Evolutionary conservation across 257 asterid genomes (phyloP), one percentile per base, ranked within the genome.

Genomic region (Ballota nigra): DNA sequence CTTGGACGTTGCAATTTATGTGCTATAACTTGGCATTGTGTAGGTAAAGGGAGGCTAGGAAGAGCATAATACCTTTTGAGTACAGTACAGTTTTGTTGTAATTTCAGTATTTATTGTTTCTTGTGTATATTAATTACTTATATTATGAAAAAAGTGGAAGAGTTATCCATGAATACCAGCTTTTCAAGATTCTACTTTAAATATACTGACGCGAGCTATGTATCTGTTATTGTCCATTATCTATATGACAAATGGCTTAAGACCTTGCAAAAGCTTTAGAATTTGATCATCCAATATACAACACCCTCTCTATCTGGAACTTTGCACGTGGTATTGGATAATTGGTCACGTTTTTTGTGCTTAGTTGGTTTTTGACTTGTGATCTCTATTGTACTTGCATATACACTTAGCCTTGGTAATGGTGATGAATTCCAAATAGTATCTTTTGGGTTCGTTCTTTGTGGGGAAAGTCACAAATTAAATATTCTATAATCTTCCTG

Each of bases 281-380:
- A 53, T 69, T 55, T 16, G 43, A 36, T 40, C 58, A 69, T 33
- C 20, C 6, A 43, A 53, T 69, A 43, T 11, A 16, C 9, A 16
- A 24, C 41, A n/a, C 10, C 59, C 43, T 49, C 22, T 28, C 43
- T 18, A 66, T 16, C 33, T 9, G 18, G 38, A 45, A 36, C 55
- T 64, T 16, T 36, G 41, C 68, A 5, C 28, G 47, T 70, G 16
- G 58, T 58, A 45, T 36, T 38, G 31, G 47, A 55, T 16, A 22
- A 55, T 53, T 10, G 16, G 33, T 51, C 33, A 16, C 12, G 40
- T 67, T 41, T 52, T 7, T n/a, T n/a, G 45, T 28, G 26, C 58
- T 58, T 60, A 36, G 45, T 67, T 70, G 68, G 63, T 68, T 59
- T 61, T 72, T 18, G 56, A 40, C 59, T 11, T 68, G 18, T 40